Percentiles rank a stretch among this genome's conserved stretches.
Evolutionary conservation across 768 basidiomycete genomes (phyloP).

Genomic region (Brasilioporus rufonigricans): DNA sequence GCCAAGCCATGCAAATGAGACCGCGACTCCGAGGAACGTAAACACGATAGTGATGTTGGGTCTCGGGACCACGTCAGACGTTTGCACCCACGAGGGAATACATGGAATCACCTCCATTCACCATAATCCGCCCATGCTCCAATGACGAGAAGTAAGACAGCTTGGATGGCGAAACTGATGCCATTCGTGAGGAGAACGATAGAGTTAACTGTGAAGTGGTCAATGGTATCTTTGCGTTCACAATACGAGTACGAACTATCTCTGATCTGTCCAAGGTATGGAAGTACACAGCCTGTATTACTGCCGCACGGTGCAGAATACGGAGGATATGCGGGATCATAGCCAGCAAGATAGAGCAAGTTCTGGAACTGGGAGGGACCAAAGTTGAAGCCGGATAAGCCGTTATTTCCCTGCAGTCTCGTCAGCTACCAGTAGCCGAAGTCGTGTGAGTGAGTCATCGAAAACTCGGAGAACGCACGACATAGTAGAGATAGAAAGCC

Average conservation of each 20-base stretch:
- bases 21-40: conserved; percentile 59
- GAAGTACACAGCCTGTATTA: conserved; percentile 58
- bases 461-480: conserved; percentile 36
- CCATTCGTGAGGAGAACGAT: conserved; percentile 79
- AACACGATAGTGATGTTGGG: conserved; percentile 79
- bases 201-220: conserved; percentile 54
- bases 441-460: too few species aligned
- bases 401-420: conserved; percentile 55
- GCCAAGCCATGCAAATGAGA: conserved; percentile 78
- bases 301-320: conserved; percentile 49
- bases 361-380: conserved; percentile 78
- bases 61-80: conserved; percentile 31
- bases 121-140: conserved; percentile 85
- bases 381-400: conserved; percentile 66
- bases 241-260: conserved; percentile 45
- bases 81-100: neutral
- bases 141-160: conserved; percentile 58
- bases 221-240: neutral
- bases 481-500: conserved; percentile 60
- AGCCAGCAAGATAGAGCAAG: conserved; percentile 68
- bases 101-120: conserved; percentile 55
- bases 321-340: conserved; percentile 59
- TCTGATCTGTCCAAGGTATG: conserved; percentile 58
- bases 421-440: neutral
- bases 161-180: conserved; percentile 76